phyloP scores from a whole-genome alignment of 2,329 filamentous ascomycete genomes.

The Emmonsiellopsis sp. region DNA sequence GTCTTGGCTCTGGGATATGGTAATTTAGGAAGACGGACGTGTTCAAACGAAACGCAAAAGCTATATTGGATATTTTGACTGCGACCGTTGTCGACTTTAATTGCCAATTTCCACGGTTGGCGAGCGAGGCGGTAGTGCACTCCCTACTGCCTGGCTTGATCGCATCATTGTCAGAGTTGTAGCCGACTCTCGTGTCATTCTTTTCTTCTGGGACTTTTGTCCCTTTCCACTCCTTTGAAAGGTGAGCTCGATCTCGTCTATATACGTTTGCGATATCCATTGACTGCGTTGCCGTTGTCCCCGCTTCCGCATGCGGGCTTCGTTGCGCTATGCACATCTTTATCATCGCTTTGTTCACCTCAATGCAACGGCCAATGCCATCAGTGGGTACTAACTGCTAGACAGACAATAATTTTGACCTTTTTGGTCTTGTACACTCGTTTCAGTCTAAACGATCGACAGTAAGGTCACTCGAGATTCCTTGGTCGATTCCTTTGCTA shows the following conservation, averaged over 20 bases:
- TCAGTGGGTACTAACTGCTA: background rate
- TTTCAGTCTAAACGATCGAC: background rate
- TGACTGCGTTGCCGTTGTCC: background rate
- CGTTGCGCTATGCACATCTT: background rate
- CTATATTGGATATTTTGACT: no score
- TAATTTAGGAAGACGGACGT: background rate
- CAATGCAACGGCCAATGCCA: background rate
- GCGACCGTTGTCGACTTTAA: background rate
- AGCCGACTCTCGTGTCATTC: background rate
- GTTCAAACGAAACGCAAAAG: background rate
- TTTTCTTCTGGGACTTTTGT: slow-evolving; percentile 7
- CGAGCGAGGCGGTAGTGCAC: background rate
- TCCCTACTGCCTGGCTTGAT: background rate
- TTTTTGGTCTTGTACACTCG: slow-evolving; percentile 1
- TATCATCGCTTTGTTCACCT: background rate
- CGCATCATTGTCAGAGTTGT: background rate
- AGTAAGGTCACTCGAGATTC: background rate
- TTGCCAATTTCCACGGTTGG: background rate
- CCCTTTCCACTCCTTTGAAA: slow-evolving; percentile 12
- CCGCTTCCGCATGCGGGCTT: background rate
- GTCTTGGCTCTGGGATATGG: slow-evolving; percentile 1
- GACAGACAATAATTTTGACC: background rate
- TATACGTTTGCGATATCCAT: background rate
- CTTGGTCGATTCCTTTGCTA: background rate
- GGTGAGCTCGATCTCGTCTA: background rate